phyloP scores from a whole-genome alignment of 2,329 filamentous ascomycete species.

The Coniochaeta pulveracea region DNA sequence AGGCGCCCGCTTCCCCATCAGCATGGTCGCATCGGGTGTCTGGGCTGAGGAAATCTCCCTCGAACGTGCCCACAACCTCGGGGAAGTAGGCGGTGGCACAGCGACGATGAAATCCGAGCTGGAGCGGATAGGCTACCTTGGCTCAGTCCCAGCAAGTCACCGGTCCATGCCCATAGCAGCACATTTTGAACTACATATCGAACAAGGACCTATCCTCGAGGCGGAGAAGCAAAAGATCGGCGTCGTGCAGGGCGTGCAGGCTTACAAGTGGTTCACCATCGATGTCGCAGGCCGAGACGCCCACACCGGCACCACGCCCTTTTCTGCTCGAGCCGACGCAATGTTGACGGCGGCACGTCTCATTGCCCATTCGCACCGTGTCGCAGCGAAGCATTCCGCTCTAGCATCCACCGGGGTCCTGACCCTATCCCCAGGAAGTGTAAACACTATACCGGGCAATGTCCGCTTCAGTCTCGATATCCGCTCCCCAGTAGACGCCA shows the following conservation, averaged over 20 bases:
- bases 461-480: conserved; percentile 59
- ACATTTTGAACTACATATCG: conserved; percentile 78
- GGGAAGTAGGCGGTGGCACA: conserved; percentile 49
- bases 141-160: conserved; percentile 25
- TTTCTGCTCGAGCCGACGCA: conserved; percentile 19
- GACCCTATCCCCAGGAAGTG: conserved; percentile 33
- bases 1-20: conserved; percentile 67
- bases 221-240: conserved; percentile 51
- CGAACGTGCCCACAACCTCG: conserved; percentile 45
- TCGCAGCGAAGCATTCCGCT: conserved; percentile 14
- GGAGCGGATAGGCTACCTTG: conserved; percentile 60
- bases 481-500: conserved; percentile 41
- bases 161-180: conserved; percentile 51
- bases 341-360: conserved; percentile 21
- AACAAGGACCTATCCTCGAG: conserved; percentile 70
- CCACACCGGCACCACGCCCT: conserved; percentile 64
- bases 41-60: conserved; percentile 59
- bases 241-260: conserved; percentile 62
- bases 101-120: conserved; percentile 59
- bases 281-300: conserved; percentile 55
- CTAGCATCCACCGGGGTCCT: conserved; percentile 19
- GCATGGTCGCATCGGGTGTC: conserved; percentile 64
- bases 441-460: conserved; percentile 56
- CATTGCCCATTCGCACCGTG: conserved; percentile 16
- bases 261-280: conserved; percentile 63